Conservation (phyloP, 805 yeast genomes). For the Wickerhamiella kazuoi region DNA sequence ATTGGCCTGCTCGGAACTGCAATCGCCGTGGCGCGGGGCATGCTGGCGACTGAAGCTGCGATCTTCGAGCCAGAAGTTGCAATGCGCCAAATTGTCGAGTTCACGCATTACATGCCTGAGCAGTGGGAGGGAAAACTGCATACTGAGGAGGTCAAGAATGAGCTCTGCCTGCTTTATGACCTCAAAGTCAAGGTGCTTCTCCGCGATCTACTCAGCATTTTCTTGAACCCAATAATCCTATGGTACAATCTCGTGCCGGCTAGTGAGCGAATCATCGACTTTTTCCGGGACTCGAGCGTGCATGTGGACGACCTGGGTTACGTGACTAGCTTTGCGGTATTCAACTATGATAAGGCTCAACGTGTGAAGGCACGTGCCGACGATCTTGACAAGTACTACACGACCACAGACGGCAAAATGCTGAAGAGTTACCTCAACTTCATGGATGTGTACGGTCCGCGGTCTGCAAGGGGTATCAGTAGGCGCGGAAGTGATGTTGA, state of each 20-base stretch:
- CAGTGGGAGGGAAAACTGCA: constrained; percentile 78
- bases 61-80: constrained; percentile 91
- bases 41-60: constrained; percentile 43
- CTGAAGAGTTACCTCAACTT: constrained; percentile 77
- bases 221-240: constrained; percentile 75
- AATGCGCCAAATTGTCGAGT: constrained; percentile 60
- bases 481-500: constrained; percentile 16
- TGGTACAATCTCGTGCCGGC: constrained; percentile 66
- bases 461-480: neutral
- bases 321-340: constrained; percentile 88
- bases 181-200: constrained; percentile 51
- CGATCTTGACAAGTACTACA: constrained; percentile 24
- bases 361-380: constrained; percentile 21
- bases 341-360: constrained; percentile 47
- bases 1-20: constrained; percentile 76
- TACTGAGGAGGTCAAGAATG: constrained; percentile 64
- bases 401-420: constrained; percentile 65
- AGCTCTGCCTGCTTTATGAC: constrained; percentile 65
- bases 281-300: constrained; percentile 73
- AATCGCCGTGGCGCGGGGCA: constrained; percentile 65
- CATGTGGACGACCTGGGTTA: constrained; percentile 91
- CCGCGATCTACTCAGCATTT: constrained; percentile 64
- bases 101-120: constrained; percentile 77
- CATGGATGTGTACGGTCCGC: constrained; percentile 56
- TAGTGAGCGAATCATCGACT: constrained; percentile 66